Conservation (phyloP, 2,329 filamentous ascomycete genomes). For the Trichothecium sympodiale region DNA sequence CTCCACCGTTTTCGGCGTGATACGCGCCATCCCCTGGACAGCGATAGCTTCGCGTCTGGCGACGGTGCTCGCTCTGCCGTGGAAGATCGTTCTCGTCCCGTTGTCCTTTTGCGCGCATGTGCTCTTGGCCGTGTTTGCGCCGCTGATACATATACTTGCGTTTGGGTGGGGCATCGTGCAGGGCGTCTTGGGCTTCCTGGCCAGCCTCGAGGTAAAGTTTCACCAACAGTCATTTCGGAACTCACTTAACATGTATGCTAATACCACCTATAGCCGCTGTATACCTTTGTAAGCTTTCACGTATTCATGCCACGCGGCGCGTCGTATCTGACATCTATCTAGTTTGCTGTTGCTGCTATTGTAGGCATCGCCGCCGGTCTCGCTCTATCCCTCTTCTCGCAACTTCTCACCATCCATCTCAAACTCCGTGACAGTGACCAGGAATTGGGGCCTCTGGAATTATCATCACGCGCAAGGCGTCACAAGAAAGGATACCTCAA, state of each 20-base stretch:
- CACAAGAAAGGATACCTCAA: slow-evolving; percentile 4
- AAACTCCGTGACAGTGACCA: slow-evolving; percentile 23
- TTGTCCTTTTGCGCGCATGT: slow-evolving; percentile 15
- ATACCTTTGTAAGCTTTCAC: slow-evolving; percentile 26
- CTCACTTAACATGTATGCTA: too few species aligned
- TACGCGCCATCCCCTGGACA: slow-evolving; percentile 15
- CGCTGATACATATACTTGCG: slow-evolving; percentile 21
- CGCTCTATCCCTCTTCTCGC: slow-evolving; percentile 45
- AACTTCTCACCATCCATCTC: slow-evolving; percentile 39
- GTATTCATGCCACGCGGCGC: slow-evolving; percentile 12
- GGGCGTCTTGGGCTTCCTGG: slow-evolving; percentile 15
- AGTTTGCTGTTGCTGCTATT: slow-evolving; percentile 54
- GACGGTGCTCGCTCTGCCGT: slow-evolving; percentile 16
- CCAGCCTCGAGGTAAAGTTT: slow-evolving; percentile 23
- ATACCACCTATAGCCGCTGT: too few species aligned
- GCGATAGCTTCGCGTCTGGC: slow-evolving; percentile 8
- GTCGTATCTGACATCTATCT: not conserved
- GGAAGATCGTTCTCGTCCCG: slow-evolving; percentile 18
- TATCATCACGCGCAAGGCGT: not conserved
- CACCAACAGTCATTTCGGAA: not conserved
- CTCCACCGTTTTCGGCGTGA: slow-evolving; percentile 11
- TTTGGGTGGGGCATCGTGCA: slow-evolving; percentile 13
- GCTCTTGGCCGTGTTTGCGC: slow-evolving; percentile 23
- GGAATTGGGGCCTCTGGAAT: slow-evolving; percentile 3
- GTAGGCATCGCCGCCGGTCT: slow-evolving; percentile 56